Evolutionary conservation across 495 filamentous ascomycete genomes (phyloP).

Genomic region (Parathielavia appendiculata): DNA sequence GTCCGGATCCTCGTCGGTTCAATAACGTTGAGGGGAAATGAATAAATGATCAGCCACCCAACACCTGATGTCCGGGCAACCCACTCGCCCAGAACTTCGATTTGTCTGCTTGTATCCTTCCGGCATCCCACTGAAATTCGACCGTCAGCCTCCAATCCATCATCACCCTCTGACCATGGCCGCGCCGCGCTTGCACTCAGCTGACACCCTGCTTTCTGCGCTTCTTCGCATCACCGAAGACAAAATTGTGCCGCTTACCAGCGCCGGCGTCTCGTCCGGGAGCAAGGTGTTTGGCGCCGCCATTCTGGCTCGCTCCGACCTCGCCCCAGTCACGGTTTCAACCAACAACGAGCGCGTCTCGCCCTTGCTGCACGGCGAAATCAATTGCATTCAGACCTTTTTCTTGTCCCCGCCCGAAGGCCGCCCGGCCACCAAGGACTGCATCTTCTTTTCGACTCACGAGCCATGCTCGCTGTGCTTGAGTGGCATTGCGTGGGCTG

Average conservation of each 20-base stretch:
- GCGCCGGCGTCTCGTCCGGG: conserved; percentile 34
- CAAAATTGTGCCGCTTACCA: conserved; percentile 33
- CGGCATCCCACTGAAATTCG: no score
- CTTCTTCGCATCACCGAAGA: conserved; percentile 33
- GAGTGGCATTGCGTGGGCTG: conserved; percentile 41
- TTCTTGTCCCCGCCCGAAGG: conserved; percentile 25
- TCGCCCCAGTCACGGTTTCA: conserved; percentile 29
- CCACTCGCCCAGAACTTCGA: no score
- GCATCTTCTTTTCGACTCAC: conserved; percentile 42
- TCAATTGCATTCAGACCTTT: conserved; percentile 44
- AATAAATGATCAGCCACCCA: no score
- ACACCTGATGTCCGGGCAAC: no score
- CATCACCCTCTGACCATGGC: no score
- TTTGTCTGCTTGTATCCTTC: no score
- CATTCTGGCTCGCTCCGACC: conserved; percentile 29
- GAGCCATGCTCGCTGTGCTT: conserved; percentile 42
- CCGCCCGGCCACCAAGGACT: conserved; percentile 31
- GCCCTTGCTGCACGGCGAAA: conserved; percentile 39
- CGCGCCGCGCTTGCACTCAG: conserved; percentile 17
- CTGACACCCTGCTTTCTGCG: conserved; percentile 28
- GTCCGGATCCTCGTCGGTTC: not conserved
- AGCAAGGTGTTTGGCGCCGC: conserved; percentile 41
- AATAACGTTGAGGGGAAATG: no score
- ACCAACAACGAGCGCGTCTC: conserved; percentile 40
- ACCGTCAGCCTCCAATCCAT: no score